These are phyloP conservation scores for Voacanga thouarsii DNA, from an alignment of 257 asterid genomes.

Conservation along the genomic window DNA sequence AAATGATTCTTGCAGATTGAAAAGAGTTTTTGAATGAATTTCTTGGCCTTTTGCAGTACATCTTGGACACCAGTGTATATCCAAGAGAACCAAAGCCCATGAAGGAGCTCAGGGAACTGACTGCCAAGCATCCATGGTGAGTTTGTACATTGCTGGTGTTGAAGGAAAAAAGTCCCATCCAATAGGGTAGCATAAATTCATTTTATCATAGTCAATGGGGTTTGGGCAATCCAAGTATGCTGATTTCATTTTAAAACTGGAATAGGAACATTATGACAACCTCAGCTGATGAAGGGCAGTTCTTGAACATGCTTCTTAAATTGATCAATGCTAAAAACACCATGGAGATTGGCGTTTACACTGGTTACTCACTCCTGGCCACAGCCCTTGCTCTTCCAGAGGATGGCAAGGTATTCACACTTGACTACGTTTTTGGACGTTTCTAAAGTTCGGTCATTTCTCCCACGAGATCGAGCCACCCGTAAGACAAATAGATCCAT, in stretches of 20 bases:
- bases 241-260: not conserved
- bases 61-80: conserved; percentile 80
- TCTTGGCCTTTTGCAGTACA: conserved; percentile 38
- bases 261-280: conserved; percentile 83
- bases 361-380: conserved; percentile 86
- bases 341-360: conserved; percentile 89
- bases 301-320: conserved; percentile 76
- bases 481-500: too few species aligned
- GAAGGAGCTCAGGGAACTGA: conserved; percentile 83
- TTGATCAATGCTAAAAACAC: conserved; percentile 86
- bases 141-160: conserved; percentile 4
- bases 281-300: conserved; percentile 88
- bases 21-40: not conserved
- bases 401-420: conserved; percentile 66
- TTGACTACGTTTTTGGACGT: not conserved
- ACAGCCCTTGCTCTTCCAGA: conserved; percentile 83
- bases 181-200: too few species aligned
- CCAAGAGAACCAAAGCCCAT: conserved; percentile 80
- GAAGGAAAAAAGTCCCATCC: too few species aligned
- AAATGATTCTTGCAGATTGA: not conserved
- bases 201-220: not conserved
- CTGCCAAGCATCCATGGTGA: conserved; percentile 88
- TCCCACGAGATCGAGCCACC: not conserved
- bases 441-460: not conserved
- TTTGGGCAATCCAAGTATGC: not conserved